Conservation (phyloP, 345 rosid genomes). For the Salix caprea region DNA sequence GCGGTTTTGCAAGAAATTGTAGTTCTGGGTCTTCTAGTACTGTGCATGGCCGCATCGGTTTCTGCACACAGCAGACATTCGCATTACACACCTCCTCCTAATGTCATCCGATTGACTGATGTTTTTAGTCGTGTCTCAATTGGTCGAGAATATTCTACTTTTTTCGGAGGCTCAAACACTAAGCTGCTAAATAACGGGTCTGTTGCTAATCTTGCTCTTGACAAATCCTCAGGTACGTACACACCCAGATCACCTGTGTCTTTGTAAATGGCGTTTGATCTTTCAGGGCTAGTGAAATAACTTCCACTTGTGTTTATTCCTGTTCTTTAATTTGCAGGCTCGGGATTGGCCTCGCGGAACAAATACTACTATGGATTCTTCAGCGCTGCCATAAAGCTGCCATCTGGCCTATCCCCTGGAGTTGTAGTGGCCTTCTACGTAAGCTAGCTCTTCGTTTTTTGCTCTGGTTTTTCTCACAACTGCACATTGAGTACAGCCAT, state of each 20-base stretch:
- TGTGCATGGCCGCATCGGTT: constrained; percentile 38
- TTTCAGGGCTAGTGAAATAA: not conserved
- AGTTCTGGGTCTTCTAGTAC: constrained; percentile 25
- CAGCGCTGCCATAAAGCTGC: constrained; percentile 82
- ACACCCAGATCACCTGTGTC: too few species aligned
- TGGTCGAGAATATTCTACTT: constrained; percentile 37
- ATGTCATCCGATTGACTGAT: constrained; percentile 58
- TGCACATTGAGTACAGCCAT: not conserved
- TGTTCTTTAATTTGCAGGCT: constrained; percentile 38
- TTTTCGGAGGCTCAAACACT: constrained; percentile 58
- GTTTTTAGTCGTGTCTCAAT: constrained; percentile 47
- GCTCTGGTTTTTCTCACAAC: not conserved
- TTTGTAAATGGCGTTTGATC: not conserved
- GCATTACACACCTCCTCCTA: constrained; percentile 52
- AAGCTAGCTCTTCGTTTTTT: constrained; percentile 16
- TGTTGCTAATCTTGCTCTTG: constrained; percentile 55
- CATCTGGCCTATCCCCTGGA: constrained; percentile 78
- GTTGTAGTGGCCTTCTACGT: constrained; percentile 95
- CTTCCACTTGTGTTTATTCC: not conserved
- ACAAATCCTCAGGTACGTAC: constrained; percentile 57
- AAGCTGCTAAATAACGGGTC: constrained; percentile 53
- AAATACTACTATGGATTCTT: constrained; percentile 70
- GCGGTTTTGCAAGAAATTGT: constrained; percentile 26
- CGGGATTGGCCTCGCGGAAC: constrained; percentile 63
- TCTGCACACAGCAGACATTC: constrained; percentile 53